Evolutionary conservation across 805 yeast genomes (phyloP).

Genomic region (Lachancea fermentati): DNA sequence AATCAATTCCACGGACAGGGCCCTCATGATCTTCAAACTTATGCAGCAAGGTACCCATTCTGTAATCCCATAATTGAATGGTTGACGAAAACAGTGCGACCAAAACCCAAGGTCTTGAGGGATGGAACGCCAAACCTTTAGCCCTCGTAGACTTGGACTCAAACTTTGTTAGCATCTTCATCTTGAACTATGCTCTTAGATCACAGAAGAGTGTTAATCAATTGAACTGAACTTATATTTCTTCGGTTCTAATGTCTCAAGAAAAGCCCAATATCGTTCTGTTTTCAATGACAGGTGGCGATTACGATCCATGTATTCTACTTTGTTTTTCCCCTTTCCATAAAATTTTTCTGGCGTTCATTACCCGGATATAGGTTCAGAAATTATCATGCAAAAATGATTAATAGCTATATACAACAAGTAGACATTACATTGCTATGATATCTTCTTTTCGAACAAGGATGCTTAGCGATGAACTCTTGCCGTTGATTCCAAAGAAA

Average conservation of each 20-base stretch:
- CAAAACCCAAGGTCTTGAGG: conserved; percentile 87
- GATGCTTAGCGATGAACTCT: no score
- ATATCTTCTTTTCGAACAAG: no score
- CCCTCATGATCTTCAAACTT: conserved; percentile 98
- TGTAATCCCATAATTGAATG: conserved; percentile 98
- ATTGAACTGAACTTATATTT: background rate
- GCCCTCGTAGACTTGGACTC: conserved; percentile 98
- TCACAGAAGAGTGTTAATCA: background rate
- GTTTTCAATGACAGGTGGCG: background rate
- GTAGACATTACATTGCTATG: no score
- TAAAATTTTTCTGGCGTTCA: background rate
- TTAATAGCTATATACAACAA: no score
- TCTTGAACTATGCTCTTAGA: conserved; percentile 33
- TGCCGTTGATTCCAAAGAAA: no score
- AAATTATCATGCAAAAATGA: no score
- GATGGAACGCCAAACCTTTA: conserved; percentile 96
- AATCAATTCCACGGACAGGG: conserved; percentile 90
- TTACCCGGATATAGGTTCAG: background rate
- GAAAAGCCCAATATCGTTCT: background rate
- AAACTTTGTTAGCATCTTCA: conserved; percentile 87
- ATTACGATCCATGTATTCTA: background rate
- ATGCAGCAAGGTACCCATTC: conserved; percentile 97
- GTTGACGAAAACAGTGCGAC: conserved; percentile 96
- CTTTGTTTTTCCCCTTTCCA: background rate
- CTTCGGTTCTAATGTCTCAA: background rate